Conservation (phyloP, 176 grass and related monocot genomes). For the Zoysia japonica region DNA sequence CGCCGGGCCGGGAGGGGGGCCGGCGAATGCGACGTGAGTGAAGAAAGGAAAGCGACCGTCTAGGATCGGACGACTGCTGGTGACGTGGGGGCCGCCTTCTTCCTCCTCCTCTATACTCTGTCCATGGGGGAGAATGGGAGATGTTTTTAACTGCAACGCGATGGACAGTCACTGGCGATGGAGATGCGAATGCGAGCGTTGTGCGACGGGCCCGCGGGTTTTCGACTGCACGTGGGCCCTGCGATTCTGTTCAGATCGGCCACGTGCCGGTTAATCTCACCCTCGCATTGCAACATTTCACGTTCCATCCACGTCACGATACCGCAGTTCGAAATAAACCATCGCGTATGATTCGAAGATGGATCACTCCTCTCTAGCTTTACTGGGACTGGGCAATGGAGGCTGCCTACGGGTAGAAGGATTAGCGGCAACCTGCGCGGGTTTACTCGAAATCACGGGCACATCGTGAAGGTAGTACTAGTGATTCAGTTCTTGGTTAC, state of each 20-base stretch:
- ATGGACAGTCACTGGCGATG: background rate
- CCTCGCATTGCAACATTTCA: slow-evolving; percentile 36
- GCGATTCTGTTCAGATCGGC: slow-evolving; percentile 31
- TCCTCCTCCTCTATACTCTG: slow-evolving; percentile 10
- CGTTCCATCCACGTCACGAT: slow-evolving; percentile 37
- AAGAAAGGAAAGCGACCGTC: slow-evolving; percentile 15
- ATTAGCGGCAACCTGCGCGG: no score
- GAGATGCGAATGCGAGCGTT: background rate
- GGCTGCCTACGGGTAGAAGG: background rate
- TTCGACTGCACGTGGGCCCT: slow-evolving; percentile 5
- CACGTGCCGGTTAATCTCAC: slow-evolving; percentile 45
- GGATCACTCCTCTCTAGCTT: background rate
- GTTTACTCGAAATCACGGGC: slow-evolving; percentile 17
- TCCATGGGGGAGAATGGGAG: background rate
- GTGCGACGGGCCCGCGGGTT: background rate
- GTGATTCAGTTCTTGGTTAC: background rate
- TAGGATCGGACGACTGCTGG: background rate
- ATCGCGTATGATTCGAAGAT: background rate
- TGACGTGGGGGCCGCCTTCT: background rate
- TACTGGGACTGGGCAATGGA: background rate
- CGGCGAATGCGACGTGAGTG: slow-evolving; percentile 35
- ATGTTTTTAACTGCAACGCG: slow-evolving; percentile 37
- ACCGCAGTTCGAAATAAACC: slow-evolving; percentile 24
- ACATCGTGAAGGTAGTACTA: background rate
- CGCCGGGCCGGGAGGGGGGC: background rate